phyloP scores from a whole-genome alignment of 2,329 filamentous ascomycete species.

The Ophiostoma ulmi region DNA sequence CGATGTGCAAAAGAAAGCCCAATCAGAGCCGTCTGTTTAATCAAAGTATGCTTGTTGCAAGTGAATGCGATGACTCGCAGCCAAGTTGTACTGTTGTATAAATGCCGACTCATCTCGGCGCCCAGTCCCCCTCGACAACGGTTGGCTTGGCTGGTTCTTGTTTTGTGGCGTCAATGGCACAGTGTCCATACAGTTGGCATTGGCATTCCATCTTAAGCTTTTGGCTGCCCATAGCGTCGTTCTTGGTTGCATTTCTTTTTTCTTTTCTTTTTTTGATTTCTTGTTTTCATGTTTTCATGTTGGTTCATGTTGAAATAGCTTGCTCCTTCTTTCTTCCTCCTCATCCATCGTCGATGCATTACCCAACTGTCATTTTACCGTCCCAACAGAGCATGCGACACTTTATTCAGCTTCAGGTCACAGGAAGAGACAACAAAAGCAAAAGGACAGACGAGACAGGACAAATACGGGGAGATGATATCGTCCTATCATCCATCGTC shows the following conservation, averaged over 20 bases:
- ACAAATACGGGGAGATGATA: background rate
- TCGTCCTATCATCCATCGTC: background rate
- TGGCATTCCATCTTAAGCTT: background rate
- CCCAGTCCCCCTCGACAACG: background rate
- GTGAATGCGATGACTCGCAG: background rate
- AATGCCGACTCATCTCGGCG: background rate
- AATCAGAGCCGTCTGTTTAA: background rate
- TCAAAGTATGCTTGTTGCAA: background rate
- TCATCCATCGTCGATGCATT: background rate
- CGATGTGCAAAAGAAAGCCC: background rate
- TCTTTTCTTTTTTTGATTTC: background rate
- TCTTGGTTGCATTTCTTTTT: background rate
- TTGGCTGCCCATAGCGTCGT: background rate
- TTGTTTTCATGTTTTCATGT: no score
- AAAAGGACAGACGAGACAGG: background rate
- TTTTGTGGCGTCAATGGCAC: background rate
- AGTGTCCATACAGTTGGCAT: background rate
- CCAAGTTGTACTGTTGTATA: background rate
- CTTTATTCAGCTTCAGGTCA: background rate
- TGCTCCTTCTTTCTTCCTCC: background rate
- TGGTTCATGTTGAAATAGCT: no score
- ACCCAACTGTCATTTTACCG: background rate
- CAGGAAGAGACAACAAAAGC: background rate
- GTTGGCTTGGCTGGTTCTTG: background rate
- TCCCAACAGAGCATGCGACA: background rate